These are phyloP conservation scores for Firmiana major DNA, from an alignment of 345 rosid genomes.

Conservation along the genomic window DNA sequence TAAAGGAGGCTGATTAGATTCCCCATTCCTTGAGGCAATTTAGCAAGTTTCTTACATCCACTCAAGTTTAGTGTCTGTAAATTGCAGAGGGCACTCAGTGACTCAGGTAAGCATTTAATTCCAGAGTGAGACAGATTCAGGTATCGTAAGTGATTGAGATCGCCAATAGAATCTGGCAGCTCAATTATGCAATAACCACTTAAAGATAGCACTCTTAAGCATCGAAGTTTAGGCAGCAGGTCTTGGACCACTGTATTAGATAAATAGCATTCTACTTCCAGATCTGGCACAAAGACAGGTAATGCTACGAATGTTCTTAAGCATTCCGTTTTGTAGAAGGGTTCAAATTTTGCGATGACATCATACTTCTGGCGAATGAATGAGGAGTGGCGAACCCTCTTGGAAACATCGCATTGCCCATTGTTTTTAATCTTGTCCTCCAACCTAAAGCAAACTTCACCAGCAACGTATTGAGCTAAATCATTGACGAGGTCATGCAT, in stretches of 20 bases:
- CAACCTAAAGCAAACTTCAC: conserved; percentile 5
- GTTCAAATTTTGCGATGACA: not conserved
- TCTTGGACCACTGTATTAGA: not conserved
- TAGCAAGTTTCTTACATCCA: not conserved
- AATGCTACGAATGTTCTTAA: conserved; percentile 18
- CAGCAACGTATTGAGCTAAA: conserved; percentile 21
- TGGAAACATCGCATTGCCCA: not conserved
- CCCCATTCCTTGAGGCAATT: conserved; percentile 12
- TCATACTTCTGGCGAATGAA: conserved; percentile 10
- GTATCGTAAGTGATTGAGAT: conserved; percentile 21
- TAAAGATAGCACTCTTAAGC: conserved; percentile 18
- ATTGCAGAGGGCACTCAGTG: conserved; percentile 12
- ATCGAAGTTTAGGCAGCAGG: conserved; percentile 11
- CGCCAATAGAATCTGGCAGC: conserved; percentile 24
- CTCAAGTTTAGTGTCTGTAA: conserved; percentile 18
- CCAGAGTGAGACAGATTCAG: conserved; percentile 18
- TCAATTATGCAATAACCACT: conserved; percentile 6
- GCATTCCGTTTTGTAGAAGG: not conserved
- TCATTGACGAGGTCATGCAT: conserved; percentile 30
- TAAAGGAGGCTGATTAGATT: conserved; percentile 11
- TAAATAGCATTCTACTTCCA: conserved; percentile 1
- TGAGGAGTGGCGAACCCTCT: conserved; percentile 16
- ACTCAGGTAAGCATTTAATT: conserved; percentile 22
- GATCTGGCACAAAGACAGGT: not conserved
- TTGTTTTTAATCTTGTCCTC: not conserved